Percentiles rank a stretch among this genome's conserved stretches.
phyloP scores from a whole-genome alignment of 345 rosid species.

The Heritiera fomes region DNA sequence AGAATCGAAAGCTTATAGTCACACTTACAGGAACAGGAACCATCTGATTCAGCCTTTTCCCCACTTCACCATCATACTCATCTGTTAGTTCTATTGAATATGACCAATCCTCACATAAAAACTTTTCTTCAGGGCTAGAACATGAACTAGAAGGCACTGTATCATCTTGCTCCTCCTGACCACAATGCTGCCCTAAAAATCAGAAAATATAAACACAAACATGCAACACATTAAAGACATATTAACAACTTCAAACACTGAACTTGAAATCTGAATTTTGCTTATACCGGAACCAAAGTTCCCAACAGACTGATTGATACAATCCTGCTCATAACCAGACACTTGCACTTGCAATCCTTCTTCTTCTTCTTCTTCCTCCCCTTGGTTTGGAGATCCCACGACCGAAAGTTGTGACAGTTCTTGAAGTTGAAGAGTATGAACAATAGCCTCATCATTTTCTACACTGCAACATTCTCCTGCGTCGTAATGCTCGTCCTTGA shows the following conservation, averaged over 20 bases:
- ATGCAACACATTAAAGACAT: conserved; percentile 11
- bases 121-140: conserved; percentile 49
- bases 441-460: conserved; percentile 58
- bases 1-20: not conserved
- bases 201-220: not conserved
- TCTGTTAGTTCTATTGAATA: conserved; percentile 43
- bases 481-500: conserved; percentile 41
- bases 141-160: conserved; percentile 45
- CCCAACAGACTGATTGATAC: conserved; percentile 41
- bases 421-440: conserved; percentile 58
- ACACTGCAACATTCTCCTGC: conserved; percentile 36
- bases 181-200: conserved; percentile 34
- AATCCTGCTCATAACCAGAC: conserved; percentile 35
- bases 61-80: conserved; percentile 58
- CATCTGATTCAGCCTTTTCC: conserved; percentile 65
- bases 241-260: not conserved
- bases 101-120: conserved; percentile 43
- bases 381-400: conserved; percentile 34
- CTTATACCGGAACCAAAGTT: conserved; percentile 47
- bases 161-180: conserved; percentile 48
- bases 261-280: conserved; percentile 2
- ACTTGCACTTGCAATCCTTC: conserved; percentile 29
- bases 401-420: conserved; percentile 63
- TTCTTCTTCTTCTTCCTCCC: conserved; percentile 25
- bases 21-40: conserved; percentile 70